Base-by-base conservation (phyloP, 2,329 filamentous ascomycete genomes). In the Verticillium klebahnii region DNA sequence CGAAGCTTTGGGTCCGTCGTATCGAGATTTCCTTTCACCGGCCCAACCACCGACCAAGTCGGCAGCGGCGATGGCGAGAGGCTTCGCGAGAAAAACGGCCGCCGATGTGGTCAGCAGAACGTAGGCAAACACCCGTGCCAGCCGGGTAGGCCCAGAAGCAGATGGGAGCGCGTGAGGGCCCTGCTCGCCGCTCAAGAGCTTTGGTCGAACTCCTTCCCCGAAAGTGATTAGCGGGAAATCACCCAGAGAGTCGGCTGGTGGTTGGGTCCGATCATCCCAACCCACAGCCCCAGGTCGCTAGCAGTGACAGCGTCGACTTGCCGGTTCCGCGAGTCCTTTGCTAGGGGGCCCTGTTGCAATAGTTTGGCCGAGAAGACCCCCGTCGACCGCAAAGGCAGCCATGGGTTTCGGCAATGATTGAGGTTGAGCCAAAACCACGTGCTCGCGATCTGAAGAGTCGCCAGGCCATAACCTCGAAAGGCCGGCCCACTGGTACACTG, bases 401-500 rank as follows among this genome's bases (percentile, higher is more conserved):
- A 25, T 52, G 45, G 45, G 45, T 52, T 52, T 52, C 45, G 45
- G 45, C 45, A 52, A 11, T 23, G 55, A 14, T 15, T 37, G 23
- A 32, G 6, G 54, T 39, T n/a, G 29, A 32, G 29, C 31, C 54
- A 56, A n/a, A 15, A 56, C 54, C 54, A 32, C 31, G 29, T 56
- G 29, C 54, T 34, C 54, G 25, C 54, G n/a, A 34, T 56, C 54
- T 17, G n/a, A 59, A 32, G 19, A 60, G 19, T 36, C 19, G 31
- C 31, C 55, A 58, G 40, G 45, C 63, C 37, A 54, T 40, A 32
- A 58, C 57, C 63, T 59, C 39, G 60, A 62, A 19, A 25, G 29
- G 54, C 56, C 55, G 29, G 54, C 56, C 55, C 56, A 57, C 29
- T 11, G 12, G 5, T 14, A 17, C 29, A 5, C 11, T 19, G 6